A percentile compares a stretch with the other conserved stretches of the same genome.
phyloP scores from a whole-genome alignment of 768 basidiomycete species.

The Asterophora lycoperdoides region DNA sequence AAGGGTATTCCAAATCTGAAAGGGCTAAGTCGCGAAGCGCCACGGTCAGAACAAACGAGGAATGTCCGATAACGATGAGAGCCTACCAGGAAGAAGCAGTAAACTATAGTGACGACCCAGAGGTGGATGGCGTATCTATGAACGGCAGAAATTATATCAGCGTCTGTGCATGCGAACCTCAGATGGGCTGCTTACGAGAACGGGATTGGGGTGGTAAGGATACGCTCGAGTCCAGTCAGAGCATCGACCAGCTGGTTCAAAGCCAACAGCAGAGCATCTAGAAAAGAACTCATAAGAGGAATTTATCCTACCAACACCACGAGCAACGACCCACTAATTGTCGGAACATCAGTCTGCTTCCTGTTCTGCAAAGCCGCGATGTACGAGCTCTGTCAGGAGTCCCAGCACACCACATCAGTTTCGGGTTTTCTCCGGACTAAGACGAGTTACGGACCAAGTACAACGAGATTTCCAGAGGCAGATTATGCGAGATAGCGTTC shows the following conservation, averaged over 20 bases:
- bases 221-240: slow-evolving; percentile 66
- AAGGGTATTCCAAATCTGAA: slow-evolving; percentile 55
- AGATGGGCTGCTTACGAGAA: slow-evolving; percentile 48
- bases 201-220: slow-evolving; percentile 72
- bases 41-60: background rate
- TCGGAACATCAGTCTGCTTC: slow-evolving; percentile 55
- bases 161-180: background rate
- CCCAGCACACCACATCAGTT: background rate
- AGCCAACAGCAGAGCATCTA: slow-evolving; percentile 44
- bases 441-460: slow-evolving; percentile 46
- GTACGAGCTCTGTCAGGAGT: slow-evolving; percentile 54
- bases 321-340: slow-evolving; percentile 43
- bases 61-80: background rate
- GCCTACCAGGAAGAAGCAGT: slow-evolving; percentile 56
- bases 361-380: slow-evolving; percentile 55
- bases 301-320: background rate
- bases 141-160: background rate
- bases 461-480: slow-evolving; percentile 66
- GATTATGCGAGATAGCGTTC: slow-evolving; percentile 48
- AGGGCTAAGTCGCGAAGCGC: slow-evolving; percentile 39
- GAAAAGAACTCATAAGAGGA: background rate
- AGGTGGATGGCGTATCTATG: slow-evolving; percentile 62
- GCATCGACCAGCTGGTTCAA: slow-evolving; percentile 58
- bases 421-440: background rate
- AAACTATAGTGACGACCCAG: slow-evolving; percentile 60